A percentile compares a stretch with the other conserved stretches of the same genome.
These are phyloP conservation scores for Hsuehochloa calcarea DNA, from an alignment of 176 grass and related monocot genomes.

Conservation along the genomic window DNA sequence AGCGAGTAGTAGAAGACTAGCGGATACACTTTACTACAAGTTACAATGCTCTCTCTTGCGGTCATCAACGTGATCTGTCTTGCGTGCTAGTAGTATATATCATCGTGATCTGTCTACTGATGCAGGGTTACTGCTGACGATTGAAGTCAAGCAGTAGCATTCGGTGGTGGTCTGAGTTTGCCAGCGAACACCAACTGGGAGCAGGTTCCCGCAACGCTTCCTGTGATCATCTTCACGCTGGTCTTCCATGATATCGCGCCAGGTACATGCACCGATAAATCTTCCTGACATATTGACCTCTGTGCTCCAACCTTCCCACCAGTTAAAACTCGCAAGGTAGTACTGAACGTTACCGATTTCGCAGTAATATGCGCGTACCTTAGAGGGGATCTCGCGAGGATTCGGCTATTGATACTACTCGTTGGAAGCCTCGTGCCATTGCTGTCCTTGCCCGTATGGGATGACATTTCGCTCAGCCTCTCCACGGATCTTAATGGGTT, in stretches of 20 bases:
- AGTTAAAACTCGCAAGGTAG: not conserved
- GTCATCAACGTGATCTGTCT: not conserved
- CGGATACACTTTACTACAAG: no score
- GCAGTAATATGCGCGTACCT: slow-evolving; percentile 88
- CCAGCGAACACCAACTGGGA: slow-evolving; percentile 66
- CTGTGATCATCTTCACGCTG: slow-evolving; percentile 84
- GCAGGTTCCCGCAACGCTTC: slow-evolving; percentile 62
- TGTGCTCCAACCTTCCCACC: not conserved
- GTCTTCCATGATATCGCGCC: slow-evolving; percentile 84
- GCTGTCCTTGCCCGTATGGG: slow-evolving; percentile 69
- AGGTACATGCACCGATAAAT: slow-evolving; percentile 36
- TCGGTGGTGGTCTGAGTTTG: slow-evolving; percentile 50
- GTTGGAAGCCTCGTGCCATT: slow-evolving; percentile 74
- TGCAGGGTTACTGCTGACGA: slow-evolving; percentile 57
- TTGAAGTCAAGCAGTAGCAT: slow-evolving; percentile 58
- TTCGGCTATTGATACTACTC: slow-evolving; percentile 59
- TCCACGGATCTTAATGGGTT: slow-evolving; percentile 45
- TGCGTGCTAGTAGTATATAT: not conserved
- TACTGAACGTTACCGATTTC: slow-evolving; percentile 11
- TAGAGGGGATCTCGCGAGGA: slow-evolving; percentile 60
- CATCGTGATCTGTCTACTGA: not conserved
- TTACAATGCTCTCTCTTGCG: no score
- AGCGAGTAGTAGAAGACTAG: not conserved
- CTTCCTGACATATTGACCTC: not conserved
- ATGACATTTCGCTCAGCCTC: slow-evolving; percentile 65